A percentile compares a stretch with the other conserved stretches of the same genome.
phyloP scores from a whole-genome alignment of 2,329 filamentous ascomycete genomes.

The Paraconiothyrium sp. region DNA sequence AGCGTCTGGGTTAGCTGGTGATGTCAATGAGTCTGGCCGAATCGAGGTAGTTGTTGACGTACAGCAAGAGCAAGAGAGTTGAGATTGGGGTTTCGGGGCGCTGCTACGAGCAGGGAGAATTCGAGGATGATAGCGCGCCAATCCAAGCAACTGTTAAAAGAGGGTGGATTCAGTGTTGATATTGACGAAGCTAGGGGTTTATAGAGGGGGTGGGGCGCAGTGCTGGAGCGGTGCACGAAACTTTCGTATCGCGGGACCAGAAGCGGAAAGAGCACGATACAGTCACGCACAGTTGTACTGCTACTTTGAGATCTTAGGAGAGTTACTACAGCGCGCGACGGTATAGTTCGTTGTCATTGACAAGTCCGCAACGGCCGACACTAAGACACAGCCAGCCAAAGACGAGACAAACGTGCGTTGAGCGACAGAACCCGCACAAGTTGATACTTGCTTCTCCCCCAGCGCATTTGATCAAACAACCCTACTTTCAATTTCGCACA shows the following conservation, averaged over 20 bases:
- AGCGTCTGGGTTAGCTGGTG: not conserved
- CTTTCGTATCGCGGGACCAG: not conserved
- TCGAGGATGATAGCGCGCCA: not conserved
- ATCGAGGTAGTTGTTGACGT: not conserved
- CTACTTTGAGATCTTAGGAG: not conserved
- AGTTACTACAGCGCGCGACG: not conserved
- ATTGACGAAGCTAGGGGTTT: not conserved
- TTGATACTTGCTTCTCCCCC: not conserved
- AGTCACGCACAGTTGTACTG: not conserved
- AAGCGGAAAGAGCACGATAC: not conserved
- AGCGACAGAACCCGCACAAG: not conserved
- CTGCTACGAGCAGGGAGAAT: not conserved
- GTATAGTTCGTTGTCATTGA: not conserved
- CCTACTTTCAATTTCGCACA: not conserved
- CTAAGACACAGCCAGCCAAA: not conserved
- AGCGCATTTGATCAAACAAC: not conserved
- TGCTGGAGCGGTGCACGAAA: not conserved
- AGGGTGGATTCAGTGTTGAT: not conserved
- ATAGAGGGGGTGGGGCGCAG: not conserved
- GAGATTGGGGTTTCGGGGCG: not conserved
- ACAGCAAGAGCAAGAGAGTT: not conserved
- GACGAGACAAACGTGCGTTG: not conserved
- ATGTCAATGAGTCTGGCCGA: not conserved
- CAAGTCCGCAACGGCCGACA: not conserved
- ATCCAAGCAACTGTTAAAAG: not conserved